These are phyloP conservation scores for Staphylotrichum longicolle DNA, from an alignment of 495 filamentous ascomycete genomes.

Conservation along the genomic window DNA sequence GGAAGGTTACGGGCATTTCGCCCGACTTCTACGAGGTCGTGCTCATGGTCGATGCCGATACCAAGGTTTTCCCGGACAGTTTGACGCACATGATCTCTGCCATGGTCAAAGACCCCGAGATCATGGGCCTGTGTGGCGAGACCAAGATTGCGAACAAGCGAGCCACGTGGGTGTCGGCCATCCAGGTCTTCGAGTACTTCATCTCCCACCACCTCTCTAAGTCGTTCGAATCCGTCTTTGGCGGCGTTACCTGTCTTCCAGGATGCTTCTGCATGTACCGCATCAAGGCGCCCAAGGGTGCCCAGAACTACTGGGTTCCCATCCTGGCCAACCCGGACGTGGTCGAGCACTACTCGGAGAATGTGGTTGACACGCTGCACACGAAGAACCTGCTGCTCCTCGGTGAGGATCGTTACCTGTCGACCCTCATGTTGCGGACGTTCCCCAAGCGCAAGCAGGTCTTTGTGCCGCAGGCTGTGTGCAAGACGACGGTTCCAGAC, in stretches of 20 bases:
- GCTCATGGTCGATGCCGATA: slow-evolving; percentile 99
- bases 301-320: slow-evolving; percentile 98
- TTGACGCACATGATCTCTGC: slow-evolving; percentile 98
- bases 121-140: slow-evolving; percentile 98
- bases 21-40: slow-evolving; percentile 97
- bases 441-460: slow-evolving; percentile 99
- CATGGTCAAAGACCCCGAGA: slow-evolving; percentile 98
- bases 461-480: slow-evolving; percentile 96
- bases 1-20: slow-evolving; percentile 96
- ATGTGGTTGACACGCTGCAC: slow-evolving; percentile 97
- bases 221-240: slow-evolving; percentile 97
- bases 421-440: slow-evolving; percentile 95
- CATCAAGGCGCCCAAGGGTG: slow-evolving; percentile 98
- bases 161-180: slow-evolving; percentile 91
- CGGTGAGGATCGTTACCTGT: slow-evolving; percentile 95
- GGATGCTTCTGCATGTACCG: slow-evolving; percentile 99
- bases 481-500: slow-evolving; percentile 96
- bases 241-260: slow-evolving; percentile 97
- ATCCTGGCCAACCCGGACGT: slow-evolving; percentile 98
- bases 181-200: slow-evolving; percentile 99
- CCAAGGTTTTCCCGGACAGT: slow-evolving; percentile 97
- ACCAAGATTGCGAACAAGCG: slow-evolving; percentile 99
- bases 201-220: slow-evolving; percentile 97
- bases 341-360: slow-evolving; percentile 98
- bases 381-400: slow-evolving; percentile 96